Conservation (phyloP, 768 basidiomycete species). For the Mycena alexandri region DNA sequence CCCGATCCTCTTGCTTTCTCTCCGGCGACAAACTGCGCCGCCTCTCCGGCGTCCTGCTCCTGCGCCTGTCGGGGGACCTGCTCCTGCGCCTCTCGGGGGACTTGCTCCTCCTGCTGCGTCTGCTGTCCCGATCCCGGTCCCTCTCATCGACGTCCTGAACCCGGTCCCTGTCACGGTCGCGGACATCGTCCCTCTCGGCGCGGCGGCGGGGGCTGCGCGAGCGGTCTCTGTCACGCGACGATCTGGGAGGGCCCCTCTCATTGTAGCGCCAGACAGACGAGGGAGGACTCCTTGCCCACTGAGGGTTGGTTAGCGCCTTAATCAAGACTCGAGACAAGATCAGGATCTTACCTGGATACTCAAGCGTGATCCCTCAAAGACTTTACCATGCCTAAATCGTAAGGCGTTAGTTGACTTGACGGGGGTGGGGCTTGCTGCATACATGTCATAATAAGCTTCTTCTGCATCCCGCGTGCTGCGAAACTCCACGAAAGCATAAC, state of each 20-base stretch:
- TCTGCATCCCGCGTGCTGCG: slow-evolving; percentile 83
- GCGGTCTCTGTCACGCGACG: slow-evolving; percentile 46
- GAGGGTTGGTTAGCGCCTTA: neutral
- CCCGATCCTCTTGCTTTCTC: slow-evolving; percentile 50
- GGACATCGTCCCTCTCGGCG: slow-evolving; percentile 49
- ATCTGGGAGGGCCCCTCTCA: slow-evolving; percentile 51
- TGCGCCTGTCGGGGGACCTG: slow-evolving; percentile 60
- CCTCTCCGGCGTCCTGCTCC: slow-evolving; percentile 52
- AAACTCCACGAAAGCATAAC: slow-evolving; percentile 91
- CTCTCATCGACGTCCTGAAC: slow-evolving; percentile 42
- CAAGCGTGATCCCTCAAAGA: slow-evolving; percentile 80
- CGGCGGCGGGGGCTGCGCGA: slow-evolving; percentile 34
- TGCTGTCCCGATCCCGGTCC: slow-evolving; percentile 48
- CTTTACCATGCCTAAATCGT: slow-evolving; percentile 74
- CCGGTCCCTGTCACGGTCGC: slow-evolving; percentile 40
- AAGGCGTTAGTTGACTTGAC: neutral
- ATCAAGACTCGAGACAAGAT: neutral
- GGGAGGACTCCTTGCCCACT: slow-evolving; percentile 90
- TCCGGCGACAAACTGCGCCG: slow-evolving; percentile 58
- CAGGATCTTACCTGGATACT: slow-evolving; percentile 75
- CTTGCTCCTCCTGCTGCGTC: slow-evolving; percentile 63
- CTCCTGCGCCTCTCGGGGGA: slow-evolving; percentile 62
- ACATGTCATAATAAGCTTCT: slow-evolving; percentile 90
- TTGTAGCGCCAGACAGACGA: slow-evolving; percentile 88
- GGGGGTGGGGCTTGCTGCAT: slow-evolving; percentile 42